Evolutionary conservation across 495 filamentous ascomycete genomes (phyloP).

Genomic region (Ascobolus immersus): DNA sequence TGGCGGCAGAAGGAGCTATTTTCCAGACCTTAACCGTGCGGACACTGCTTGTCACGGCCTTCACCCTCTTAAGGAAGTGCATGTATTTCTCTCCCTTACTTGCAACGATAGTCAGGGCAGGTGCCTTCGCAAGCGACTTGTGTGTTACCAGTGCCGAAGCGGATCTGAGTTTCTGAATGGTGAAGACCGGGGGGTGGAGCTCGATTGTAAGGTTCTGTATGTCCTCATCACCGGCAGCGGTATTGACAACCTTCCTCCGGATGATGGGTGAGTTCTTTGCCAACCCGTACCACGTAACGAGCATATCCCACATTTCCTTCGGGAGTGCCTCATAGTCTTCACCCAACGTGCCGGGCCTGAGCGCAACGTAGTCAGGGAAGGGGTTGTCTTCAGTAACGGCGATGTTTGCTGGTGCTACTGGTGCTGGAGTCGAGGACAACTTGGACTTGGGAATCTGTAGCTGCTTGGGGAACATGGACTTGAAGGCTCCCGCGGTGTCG

Average conservation of each 20-base stretch:
- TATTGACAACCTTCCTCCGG: constrained; percentile 53
- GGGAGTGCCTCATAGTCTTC: constrained; percentile 60
- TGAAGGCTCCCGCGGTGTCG: too few relatives aligned
- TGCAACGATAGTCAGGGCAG: constrained; percentile 36
- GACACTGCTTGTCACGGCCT: constrained; percentile 36
- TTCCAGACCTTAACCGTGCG: constrained; percentile 63
- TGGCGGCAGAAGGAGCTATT: constrained; percentile 24
- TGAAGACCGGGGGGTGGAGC: constrained; percentile 62
- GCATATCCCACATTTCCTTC: constrained; percentile 50
- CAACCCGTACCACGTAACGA: constrained; percentile 60
- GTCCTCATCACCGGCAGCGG: constrained; percentile 26
- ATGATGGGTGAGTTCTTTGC: constrained; percentile 45
- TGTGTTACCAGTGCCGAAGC: constrained; percentile 29
- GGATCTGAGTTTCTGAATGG: constrained; percentile 50
- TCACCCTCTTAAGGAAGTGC: constrained; percentile 48
- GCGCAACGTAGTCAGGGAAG: constrained; percentile 39
- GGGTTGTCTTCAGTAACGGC: constrained; percentile 11
- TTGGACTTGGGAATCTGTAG: constrained; percentile 6
- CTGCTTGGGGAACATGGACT: too few relatives aligned
- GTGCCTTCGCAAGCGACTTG: constrained; percentile 30
- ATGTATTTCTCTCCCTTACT: constrained; percentile 41
- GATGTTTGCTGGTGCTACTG: constrained; percentile 20
- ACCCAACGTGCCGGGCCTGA: constrained; percentile 42
- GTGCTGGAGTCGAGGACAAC: constrained; percentile 23
- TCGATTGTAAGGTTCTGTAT: constrained; percentile 55